Evolutionary conservation across 257 asterid species (phyloP), one percentile per base, ranked within the genome.

Genomic region (Linaria vulgaris): DNA sequence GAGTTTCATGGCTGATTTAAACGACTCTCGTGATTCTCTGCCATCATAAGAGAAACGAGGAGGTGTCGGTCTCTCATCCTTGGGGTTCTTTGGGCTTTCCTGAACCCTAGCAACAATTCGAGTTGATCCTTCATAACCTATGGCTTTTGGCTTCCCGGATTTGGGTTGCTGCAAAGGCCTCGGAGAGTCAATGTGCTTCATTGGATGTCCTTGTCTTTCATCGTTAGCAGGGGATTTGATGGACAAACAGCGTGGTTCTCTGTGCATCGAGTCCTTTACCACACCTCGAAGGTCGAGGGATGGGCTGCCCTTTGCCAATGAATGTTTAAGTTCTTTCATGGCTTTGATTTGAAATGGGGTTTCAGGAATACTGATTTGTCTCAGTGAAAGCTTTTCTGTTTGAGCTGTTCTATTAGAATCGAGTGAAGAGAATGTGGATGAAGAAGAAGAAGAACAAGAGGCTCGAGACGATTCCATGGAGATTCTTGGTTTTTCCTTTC

Each of bases 141-240:
- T 50, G 64, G 69, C 67, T 69, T 76, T 69, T 20, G 76, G 70
- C 72, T 70, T 72, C 64, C 69, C 78, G 17, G 74, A 38, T 72
- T 74, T 76, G 69, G 71, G 20, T 55, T 60, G 87, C 77, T 67
- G 96, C 20, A 67, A 50, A 57, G 97, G 96, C 84, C 99, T 83
- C 1, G 99, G 99, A 13, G 99, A 94, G 78, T 94, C 99, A 0
- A 85, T 67, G 77, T 87, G 90, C 75, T 90, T 94, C 88, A 94
- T 74, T 7, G 74, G 76, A 22, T 76, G 77, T 57, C 82, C 80
- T 74, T 68, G 63, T 48, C 81, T 76, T 61, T 79, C 95, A 23
- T 81, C 85, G 48, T 72, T 76, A 12, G 69, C 63, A 53, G 47
- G 63, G 64, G 78, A 66, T 72, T 88, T 87, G 74, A 87, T 80